Base-by-base conservation (phyloP, 2,329 filamentous ascomycete genomes). In the Aspergillus caelatus region DNA sequence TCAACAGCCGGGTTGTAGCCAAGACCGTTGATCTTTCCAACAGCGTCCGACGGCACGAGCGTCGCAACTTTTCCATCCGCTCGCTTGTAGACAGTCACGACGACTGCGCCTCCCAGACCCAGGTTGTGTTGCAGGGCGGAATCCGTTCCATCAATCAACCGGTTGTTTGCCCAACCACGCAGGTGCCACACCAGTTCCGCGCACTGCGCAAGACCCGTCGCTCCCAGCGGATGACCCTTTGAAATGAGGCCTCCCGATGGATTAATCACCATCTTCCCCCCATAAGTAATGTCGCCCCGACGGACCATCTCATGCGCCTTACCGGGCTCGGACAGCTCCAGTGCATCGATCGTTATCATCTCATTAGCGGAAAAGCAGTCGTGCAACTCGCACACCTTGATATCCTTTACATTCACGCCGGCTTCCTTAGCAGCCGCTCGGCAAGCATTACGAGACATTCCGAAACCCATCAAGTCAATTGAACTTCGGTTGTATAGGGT, bases 331-430 rank as follows among this genome's bases (percentile, higher is more conserved):
- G 85, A 87, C 12, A 98, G 85, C 1, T 93, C 93, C 1, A 98
- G 85, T 0, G 92, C 92, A 75, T 98, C 94, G 57, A 98, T 89
- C 1, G 89, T 89, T 58, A 95, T 86, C 90, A 98, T 91, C 83
- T 98, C 92, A 77, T 98, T 98, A 30, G 94, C 89, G 21, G 89
- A 93, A 85, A 98, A 98, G 83, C 95, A 98, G 82, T 98, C 95
- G 80, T 98, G 95, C 65, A 98, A 84, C 82, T 98, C 94, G 74
- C 92, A 93, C 19, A 98, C 91, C 73, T 90, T 88, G 67, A 94
- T 85, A 68, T 96, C 91, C 39, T 82, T 79, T 0, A 91, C 81
- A 6, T 80, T 81, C 2, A 88, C 85, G 64, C 91, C 82, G 26
- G 87, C 86, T 80, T 98, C 91, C 36, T 81, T 83, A 66, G 91